Evolutionary conservation across 108 stramenopile genomes (phyloP), one percentile per base, ranked within the genome.

Genomic region (Parietichytrium sp.): DNA sequence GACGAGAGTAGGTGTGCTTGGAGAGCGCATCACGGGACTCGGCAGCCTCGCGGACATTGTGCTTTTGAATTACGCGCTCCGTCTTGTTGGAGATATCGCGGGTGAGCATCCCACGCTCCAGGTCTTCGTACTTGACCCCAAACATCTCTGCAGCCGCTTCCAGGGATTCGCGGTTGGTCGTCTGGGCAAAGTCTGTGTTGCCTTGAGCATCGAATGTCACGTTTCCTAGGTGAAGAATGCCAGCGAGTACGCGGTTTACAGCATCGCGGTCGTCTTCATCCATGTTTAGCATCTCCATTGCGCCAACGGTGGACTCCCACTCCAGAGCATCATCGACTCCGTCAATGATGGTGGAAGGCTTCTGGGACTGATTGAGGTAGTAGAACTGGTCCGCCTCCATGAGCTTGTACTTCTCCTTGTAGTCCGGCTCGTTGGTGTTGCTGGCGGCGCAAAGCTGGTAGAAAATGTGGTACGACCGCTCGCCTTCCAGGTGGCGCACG

Each of bases 361-460:
- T 83, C 7, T 86, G 85, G 47, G 38, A 48, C 81, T 86, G 84
- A 54, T 83, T 72, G 61, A 84, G 38, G 86, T 88, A 91, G 27
- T 80, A 38, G 86, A 85, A 91, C 38, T 84, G 51, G 55, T 88
- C 86, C 33, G 87, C 84, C 47, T 78, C 84, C 61, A 83, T 51
- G 48, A 91, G 82, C 48, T 45, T 36, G 26, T 88, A 78, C 30
- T 49, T 47, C 29, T 53, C 49, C 82, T 84, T 85, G 31, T 90
- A 47, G 16, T 47, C 51, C 18, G 51, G 81, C 82, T 91, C 49
- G 55, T 79, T 53, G 7, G 79, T 54, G 20, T 87, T 84, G 79
- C 51, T 27, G 7, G 94, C 94, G 18, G 93, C 93, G 29, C 95
- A 80, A 15, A 97, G 83, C 88, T 98, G 97, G 85, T 99, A 99